Conservation (phyloP, 2,329 filamentous ascomycete species). For the Parafenestella ontariensis region DNA sequence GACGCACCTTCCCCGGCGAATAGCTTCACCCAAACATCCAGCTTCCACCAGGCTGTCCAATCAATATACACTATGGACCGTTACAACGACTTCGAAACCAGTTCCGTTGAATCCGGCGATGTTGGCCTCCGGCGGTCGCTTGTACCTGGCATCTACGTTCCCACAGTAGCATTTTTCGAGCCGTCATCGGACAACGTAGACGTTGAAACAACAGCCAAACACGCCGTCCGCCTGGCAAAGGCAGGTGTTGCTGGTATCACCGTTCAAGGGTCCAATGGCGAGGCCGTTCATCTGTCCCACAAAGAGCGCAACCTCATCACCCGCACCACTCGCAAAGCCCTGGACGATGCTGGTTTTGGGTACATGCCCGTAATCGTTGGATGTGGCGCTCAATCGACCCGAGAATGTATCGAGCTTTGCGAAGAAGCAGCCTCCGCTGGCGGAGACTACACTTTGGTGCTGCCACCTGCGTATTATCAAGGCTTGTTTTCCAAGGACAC, state of each 20-base stretch:
- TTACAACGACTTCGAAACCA: conserved; percentile 48
- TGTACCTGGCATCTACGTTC: conserved; percentile 53
- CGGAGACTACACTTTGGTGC: conserved; percentile 76
- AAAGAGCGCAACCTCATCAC: conserved; percentile 74
- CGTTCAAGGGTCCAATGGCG: conserved; percentile 82
- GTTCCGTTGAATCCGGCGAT: conserved; percentile 46
- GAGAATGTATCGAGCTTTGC: conserved; percentile 74
- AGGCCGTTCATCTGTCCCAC: conserved; percentile 79
- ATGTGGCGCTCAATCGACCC: conserved; percentile 74
- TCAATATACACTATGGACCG: conserved; percentile 43
- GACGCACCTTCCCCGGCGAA: conserved; percentile 47
- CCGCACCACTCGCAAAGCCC: conserved; percentile 70
- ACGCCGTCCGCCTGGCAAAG: conserved; percentile 72
- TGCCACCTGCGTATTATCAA: conserved; percentile 80
- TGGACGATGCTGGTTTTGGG: conserved; percentile 70
- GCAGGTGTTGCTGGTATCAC: conserved; percentile 77
- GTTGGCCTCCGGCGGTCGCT: conserved; percentile 45
- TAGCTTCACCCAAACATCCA: conserved; percentile 40
- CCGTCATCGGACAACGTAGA: conserved; percentile 51
- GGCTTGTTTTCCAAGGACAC: conserved; percentile 67
- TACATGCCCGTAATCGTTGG: conserved; percentile 78
- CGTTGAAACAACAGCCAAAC: conserved; percentile 48
- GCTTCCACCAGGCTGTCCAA: conserved; percentile 44
- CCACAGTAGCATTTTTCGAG: conserved; percentile 55
- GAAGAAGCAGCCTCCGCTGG: conserved; percentile 72